These are phyloP conservation scores for Ophiostoma australiae DNA, from an alignment of 2,329 filamentous ascomycete genomes.

Conservation along the genomic window DNA sequence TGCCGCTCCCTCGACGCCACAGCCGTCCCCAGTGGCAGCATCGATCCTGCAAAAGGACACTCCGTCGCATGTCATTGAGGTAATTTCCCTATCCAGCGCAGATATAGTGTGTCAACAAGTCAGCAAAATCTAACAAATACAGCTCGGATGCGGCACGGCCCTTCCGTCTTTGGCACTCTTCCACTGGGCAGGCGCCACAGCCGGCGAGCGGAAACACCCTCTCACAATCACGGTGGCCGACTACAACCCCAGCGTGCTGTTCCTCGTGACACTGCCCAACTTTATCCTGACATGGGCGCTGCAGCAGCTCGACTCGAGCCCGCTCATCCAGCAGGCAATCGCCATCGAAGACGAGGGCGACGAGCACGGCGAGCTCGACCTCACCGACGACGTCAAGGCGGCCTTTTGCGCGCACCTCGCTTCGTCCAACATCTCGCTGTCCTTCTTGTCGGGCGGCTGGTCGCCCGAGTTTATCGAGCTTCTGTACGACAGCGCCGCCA, in stretches of 20 bases:
- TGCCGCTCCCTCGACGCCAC: neutral
- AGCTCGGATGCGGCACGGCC: slow-evolving; percentile 76
- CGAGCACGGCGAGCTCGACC: slow-evolving; percentile 58
- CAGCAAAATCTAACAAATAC: slow-evolving; percentile 18
- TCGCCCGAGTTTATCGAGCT: slow-evolving; percentile 58
- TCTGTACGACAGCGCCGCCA: slow-evolving; percentile 36
- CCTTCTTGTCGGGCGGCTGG: slow-evolving; percentile 73
- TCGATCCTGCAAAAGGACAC: slow-evolving; percentile 30
- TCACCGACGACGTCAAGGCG: slow-evolving; percentile 53
- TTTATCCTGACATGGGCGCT: slow-evolving; percentile 65
- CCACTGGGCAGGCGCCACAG: slow-evolving; percentile 46
- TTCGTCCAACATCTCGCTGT: slow-evolving; percentile 50
- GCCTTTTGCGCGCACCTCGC: slow-evolving; percentile 55
- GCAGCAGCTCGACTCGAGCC: slow-evolving; percentile 34
- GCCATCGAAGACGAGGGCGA: slow-evolving; percentile 53
- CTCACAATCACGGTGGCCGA: slow-evolving; percentile 66
- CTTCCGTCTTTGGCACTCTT: slow-evolving; percentile 68
- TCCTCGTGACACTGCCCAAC: slow-evolving; percentile 75
- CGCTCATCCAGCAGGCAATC: slow-evolving; percentile 43
- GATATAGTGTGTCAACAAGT: too few species aligned
- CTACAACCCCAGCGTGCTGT: slow-evolving; percentile 73
- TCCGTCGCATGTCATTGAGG: slow-evolving; percentile 50
- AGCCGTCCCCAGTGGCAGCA: slow-evolving; percentile 20
- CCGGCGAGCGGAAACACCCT: slow-evolving; percentile 25
- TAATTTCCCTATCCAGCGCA: slow-evolving; percentile 30